Percentiles rank a stretch among this genome's conserved stretches.
Conservation (phyloP, 805 yeast species). For the Cephaloascus fragrans region DNA sequence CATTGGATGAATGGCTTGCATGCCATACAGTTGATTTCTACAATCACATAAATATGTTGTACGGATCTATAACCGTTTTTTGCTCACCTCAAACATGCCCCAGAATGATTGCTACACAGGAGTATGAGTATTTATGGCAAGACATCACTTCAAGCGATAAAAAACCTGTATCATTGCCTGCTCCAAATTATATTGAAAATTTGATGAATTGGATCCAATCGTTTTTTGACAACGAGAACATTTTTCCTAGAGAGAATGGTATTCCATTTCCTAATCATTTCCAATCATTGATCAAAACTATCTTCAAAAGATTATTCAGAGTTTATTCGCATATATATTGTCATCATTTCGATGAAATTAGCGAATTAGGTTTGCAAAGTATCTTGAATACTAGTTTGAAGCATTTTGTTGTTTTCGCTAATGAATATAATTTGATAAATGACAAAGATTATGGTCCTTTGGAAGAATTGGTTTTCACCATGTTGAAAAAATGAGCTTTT, state of each 20-base stretch:
- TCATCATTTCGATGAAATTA: constrained; percentile 92
- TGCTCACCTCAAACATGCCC: constrained; percentile 96
- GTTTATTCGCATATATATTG: constrained; percentile 97
- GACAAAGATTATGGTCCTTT: constrained; percentile 88
- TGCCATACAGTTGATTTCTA: constrained; percentile 96
- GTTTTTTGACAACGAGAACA: constrained; percentile 81
- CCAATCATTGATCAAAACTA: constrained; percentile 68
- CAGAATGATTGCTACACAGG: constrained; percentile 94
- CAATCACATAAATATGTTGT: constrained; percentile 92
- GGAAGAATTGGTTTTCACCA: constrained; percentile 66
- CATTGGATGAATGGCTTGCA: constrained; percentile 89
- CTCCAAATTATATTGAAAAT: constrained; percentile 91
- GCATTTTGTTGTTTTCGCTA: constrained; percentile 82
- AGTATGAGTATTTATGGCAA: constrained; percentile 96
- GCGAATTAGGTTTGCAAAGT: constrained; percentile 85
- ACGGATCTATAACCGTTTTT: constrained; percentile 91
- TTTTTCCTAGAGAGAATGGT: constrained; percentile 84
- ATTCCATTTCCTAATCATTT: constrained; percentile 89
- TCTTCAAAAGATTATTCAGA: constrained; percentile 84
- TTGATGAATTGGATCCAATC: constrained; percentile 93
- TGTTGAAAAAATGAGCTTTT: constrained; percentile 31
- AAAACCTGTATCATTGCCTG: constrained; percentile 80
- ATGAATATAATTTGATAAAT: constrained; percentile 71
- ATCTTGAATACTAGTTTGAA: constrained; percentile 90
- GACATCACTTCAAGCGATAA: constrained; percentile 45